Percentiles rank a stretch among this genome's conserved stretches.
Conservation (phyloP, 176 grass and related monocot species). For the Carex pumila region DNA sequence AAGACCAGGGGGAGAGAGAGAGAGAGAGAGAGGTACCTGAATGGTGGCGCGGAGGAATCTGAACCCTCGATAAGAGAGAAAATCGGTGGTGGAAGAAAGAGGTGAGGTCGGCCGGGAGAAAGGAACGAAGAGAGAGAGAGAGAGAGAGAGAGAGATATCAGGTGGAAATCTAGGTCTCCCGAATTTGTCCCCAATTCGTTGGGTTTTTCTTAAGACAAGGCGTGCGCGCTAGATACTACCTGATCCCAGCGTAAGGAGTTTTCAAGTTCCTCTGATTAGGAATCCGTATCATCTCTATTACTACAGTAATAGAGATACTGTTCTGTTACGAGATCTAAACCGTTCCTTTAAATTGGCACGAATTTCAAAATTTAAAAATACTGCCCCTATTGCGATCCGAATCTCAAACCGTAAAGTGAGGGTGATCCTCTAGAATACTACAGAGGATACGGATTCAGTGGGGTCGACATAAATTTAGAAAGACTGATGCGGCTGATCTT, state of each 20-base stretch:
- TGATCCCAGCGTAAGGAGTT: neutral
- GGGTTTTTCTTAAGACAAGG: neutral
- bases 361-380: no score
- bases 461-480: neutral
- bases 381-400: no score
- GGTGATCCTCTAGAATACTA: no score
- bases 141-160: neutral
- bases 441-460: no score
- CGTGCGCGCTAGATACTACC: neutral
- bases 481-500: neutral
- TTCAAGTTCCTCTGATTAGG: no score
- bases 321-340: no score
- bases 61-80: neutral
- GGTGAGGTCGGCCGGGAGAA: slow-evolving; percentile 17
- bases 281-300: no score
- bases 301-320: no score
- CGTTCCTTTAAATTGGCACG: no score
- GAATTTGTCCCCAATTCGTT: slow-evolving; percentile 16
- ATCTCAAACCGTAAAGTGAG: no score
- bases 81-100: neutral
- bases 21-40: neutral
- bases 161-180: slow-evolving; percentile 21
- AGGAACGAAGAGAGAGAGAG: neutral
- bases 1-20: neutral
- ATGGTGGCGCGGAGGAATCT: neutral